A percentile compares a stretch with the other conserved stretches of the same genome.
These are phyloP conservation scores for Lathyrus aphaca DNA, from an alignment of 306 rosid species.

Conservation along the genomic window DNA sequence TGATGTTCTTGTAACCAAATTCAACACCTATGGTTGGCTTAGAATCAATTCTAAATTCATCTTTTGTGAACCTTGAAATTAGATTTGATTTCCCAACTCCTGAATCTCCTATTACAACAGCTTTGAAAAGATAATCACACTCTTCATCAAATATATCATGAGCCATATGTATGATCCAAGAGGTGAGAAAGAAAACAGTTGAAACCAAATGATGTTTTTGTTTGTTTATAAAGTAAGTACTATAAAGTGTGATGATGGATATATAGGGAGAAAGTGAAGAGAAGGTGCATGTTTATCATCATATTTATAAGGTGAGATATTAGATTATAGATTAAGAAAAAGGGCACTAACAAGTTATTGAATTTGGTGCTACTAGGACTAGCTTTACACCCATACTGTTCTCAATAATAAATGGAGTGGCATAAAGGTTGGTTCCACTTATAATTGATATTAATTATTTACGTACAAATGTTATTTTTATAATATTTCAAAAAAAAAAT, in stretches of 20 bases:
- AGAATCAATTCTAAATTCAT: constrained; percentile 76
- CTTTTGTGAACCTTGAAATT: constrained; percentile 76
- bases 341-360: not conserved
- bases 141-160: constrained; percentile 79
- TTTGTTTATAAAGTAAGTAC: not conserved
- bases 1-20: constrained; percentile 85
- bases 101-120: constrained; percentile 83
- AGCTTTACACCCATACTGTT: not conserved
- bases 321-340: not conserved
- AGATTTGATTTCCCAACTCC: constrained; percentile 94
- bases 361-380: constrained; percentile 3
- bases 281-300: constrained; percentile 7
- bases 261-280: not conserved
- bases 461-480: too few relatives aligned
- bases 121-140: constrained; percentile 87
- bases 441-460: too few relatives aligned
- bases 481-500: too few relatives aligned
- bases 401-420: not conserved
- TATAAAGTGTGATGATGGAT: not conserved
- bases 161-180: constrained; percentile 43
- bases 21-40: constrained; percentile 95
- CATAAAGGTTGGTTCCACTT: not conserved
- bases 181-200: not conserved
- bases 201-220: constrained; percentile 5
- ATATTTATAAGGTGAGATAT: not conserved